Percentiles rank a stretch among this genome's conserved stretches.
Conservation (phyloP, 1,284 basidiomycete species). For the Somion occarium region DNA sequence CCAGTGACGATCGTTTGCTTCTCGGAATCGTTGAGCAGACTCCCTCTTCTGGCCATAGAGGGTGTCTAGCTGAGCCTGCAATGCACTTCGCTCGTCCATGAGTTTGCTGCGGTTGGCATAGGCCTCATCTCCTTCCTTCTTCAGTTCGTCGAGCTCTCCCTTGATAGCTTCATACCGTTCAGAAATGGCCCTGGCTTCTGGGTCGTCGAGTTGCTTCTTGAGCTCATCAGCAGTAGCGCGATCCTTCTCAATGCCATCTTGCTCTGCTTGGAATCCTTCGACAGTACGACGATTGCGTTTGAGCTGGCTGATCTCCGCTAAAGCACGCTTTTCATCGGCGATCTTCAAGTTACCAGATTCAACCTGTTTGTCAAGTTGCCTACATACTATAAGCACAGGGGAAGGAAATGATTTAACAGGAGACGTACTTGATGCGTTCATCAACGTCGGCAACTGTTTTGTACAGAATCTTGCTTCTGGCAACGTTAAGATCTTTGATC, state of each 20-base stretch:
- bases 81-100: slow-evolving; percentile 80
- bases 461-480: slow-evolving; percentile 80
- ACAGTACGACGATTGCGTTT: slow-evolving; percentile 70
- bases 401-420: neutral
- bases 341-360: slow-evolving; percentile 92
- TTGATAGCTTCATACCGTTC: slow-evolving; percentile 84
- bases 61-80: slow-evolving; percentile 69
- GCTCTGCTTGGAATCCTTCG: slow-evolving; percentile 76
- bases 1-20: slow-evolving; percentile 80
- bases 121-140: slow-evolving; percentile 84
- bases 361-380: slow-evolving; percentile 82
- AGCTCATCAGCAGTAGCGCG: slow-evolving; percentile 77
- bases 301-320: slow-evolving; percentile 79
- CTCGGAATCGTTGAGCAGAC: slow-evolving; percentile 64
- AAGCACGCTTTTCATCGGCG: slow-evolving; percentile 93
- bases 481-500: slow-evolving; percentile 87
- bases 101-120: slow-evolving; percentile 82
- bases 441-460: slow-evolving; percentile 90
- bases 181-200: slow-evolving; percentile 79
- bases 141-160: slow-evolving; percentile 82
- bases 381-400: slow-evolving; percentile 28
- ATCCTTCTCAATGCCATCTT: slow-evolving; percentile 81
- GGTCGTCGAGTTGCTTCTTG: slow-evolving; percentile 85
- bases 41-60: slow-evolving; percentile 83
- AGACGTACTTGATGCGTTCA: slow-evolving; percentile 72